A percentile compares a stretch with the other conserved stretches of the same genome.
Conservation (phyloP, 768 basidiomycete species). For the Tubosaeta sp. region DNA sequence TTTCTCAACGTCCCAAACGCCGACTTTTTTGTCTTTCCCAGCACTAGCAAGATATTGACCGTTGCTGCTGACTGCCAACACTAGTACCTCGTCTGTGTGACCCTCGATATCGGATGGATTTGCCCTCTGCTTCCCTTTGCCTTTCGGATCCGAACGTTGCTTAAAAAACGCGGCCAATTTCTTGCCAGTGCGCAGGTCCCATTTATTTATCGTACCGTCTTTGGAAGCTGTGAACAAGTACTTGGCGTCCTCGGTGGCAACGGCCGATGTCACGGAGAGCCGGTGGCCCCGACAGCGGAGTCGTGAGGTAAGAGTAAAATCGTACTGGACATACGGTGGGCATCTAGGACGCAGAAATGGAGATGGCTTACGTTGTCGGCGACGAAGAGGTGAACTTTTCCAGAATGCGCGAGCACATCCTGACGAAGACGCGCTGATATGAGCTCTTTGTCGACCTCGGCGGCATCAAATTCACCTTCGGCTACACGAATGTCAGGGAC, state of each 20-base stretch:
- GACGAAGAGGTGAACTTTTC: conserved; percentile 79
- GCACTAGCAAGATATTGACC: conserved; percentile 83
- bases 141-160: conserved; percentile 42
- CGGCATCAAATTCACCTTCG: conserved; percentile 92
- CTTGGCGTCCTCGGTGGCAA: conserved; percentile 65
- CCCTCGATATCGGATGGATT: conserved; percentile 52
- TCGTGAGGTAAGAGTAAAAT: conserved; percentile 39
- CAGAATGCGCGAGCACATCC: conserved; percentile 87
- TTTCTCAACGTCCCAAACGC: conserved; percentile 81
- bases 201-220: conserved; percentile 85
- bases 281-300: conserved; percentile 73
- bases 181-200: conserved; percentile 67
- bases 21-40: conserved; percentile 76
- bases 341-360: not conserved
- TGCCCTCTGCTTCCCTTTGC: conserved; percentile 56
- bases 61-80: conserved; percentile 80
- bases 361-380: conserved; percentile 57
- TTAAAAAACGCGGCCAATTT: conserved; percentile 60
- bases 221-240: conserved; percentile 89
- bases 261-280: conserved; percentile 76
- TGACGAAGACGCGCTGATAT: conserved; percentile 87
- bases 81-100: conserved; percentile 83
- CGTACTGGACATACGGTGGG: conserved; percentile 40
- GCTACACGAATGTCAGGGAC: conserved; percentile 31
- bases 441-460: conserved; percentile 90